Conservation (phyloP, 2,329 filamentous ascomycete species). For the Knufia petricola region DNA sequence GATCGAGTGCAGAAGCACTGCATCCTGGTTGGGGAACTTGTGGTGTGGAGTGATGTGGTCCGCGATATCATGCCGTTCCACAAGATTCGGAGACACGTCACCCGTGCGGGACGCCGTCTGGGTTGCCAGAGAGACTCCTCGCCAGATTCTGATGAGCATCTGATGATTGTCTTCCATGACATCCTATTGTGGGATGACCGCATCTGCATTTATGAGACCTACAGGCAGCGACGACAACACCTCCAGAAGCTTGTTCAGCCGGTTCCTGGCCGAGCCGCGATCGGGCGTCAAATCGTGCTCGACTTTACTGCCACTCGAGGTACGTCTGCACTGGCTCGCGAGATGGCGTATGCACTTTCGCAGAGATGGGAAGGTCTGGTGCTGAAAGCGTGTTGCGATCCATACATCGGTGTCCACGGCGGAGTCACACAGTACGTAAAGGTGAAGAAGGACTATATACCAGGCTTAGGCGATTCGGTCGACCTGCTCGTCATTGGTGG, state of each 20-base stretch:
- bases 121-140: constrained; percentile 56
- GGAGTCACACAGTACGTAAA: constrained; percentile 55
- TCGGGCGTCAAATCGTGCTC: constrained; percentile 57
- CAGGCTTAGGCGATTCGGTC: constrained; percentile 66
- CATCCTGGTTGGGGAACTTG: constrained; percentile 72
- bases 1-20: constrained; percentile 55
- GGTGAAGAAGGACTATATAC: constrained; percentile 75
- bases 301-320: constrained; percentile 52
- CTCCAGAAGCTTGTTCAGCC: constrained; percentile 47
- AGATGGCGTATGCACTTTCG: constrained; percentile 58
- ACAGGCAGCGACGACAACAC: constrained; percentile 36
- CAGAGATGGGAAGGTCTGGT: constrained; percentile 66
- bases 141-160: constrained; percentile 3
- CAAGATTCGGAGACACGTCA: constrained; percentile 69
- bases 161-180: constrained; percentile 48
- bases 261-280: constrained; percentile 53
- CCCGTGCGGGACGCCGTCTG: constrained; percentile 59
- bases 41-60: constrained; percentile 63
- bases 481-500: constrained; percentile 35
- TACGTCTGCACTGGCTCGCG: constrained; percentile 40
- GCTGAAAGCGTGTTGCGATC: constrained; percentile 64
- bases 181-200: constrained; percentile 48
- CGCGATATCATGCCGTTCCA: constrained; percentile 64
- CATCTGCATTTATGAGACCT: constrained; percentile 37
- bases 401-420: constrained; percentile 54